Conservation (phyloP, 2,329 filamentous ascomycete genomes). For the Aureobasidium musti region DNA sequence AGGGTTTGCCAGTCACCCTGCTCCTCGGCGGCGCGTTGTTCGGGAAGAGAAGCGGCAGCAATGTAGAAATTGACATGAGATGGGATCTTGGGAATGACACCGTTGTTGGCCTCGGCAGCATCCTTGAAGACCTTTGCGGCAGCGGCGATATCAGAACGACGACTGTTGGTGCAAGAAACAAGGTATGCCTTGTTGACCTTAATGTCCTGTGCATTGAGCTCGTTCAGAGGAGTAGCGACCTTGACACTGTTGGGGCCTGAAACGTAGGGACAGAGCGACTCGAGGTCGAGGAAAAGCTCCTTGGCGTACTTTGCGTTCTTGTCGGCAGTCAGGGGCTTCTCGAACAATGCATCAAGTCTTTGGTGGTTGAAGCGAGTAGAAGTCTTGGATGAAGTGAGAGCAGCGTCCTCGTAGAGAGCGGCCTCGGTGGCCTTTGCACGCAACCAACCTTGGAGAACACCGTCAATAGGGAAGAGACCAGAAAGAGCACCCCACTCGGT, state of each 20-base stretch:
- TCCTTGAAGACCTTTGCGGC: conserved; percentile 85
- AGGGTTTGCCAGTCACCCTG: conserved; percentile 83
- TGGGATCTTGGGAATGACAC: conserved; percentile 68
- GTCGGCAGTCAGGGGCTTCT: conserved; percentile 69
- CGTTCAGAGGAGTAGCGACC: conserved; percentile 72
- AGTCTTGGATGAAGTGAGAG: conserved; percentile 50
- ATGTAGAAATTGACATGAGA: conserved; percentile 83
- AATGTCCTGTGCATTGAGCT: conserved; percentile 74
- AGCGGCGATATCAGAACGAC: conserved; percentile 76
- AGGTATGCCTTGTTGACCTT: conserved; percentile 81
- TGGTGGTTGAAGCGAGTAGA: conserved; percentile 69
- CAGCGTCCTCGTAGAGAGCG: conserved; percentile 59
- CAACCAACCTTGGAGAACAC: conserved; percentile 70
- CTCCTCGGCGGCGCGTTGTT: conserved; percentile 76
- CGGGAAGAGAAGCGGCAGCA: conserved; percentile 76
- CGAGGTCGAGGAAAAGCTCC: conserved; percentile 76
- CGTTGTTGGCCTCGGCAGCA: conserved; percentile 59
- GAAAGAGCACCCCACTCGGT: conserved; percentile 77
- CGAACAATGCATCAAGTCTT: conserved; percentile 69
- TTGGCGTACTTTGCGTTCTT: conserved; percentile 80
- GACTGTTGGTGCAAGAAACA: conserved; percentile 85
- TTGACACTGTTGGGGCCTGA: conserved; percentile 92
- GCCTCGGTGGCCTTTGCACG: conserved; percentile 72
- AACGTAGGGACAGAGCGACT: conserved; percentile 79
- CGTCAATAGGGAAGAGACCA: conserved; percentile 79